These are phyloP conservation scores for Chromera velia DNA, from an alignment of 73 alveolate genomes.

Conservation along the genomic window DNA sequence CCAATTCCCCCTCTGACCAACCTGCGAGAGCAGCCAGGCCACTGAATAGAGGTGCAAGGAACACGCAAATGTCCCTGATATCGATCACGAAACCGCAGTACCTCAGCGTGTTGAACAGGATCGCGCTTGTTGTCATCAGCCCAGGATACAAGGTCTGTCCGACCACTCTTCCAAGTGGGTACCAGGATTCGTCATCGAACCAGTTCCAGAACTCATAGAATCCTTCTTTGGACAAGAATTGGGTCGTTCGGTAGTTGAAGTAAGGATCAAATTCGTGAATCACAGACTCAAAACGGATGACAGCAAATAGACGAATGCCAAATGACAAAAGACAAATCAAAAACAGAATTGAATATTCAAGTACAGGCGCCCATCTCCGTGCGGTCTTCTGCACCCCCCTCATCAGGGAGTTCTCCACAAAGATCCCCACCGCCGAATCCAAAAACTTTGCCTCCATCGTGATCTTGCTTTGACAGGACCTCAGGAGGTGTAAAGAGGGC, in stretches of 20 bases:
- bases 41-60: constrained; percentile 93
- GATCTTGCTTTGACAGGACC: too few species aligned
- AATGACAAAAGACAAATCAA: constrained; percentile 74
- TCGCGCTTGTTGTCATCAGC: constrained; percentile 87
- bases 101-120: constrained; percentile 78
- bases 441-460: too few species aligned
- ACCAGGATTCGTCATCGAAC: constrained; percentile 97
- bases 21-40: constrained; percentile 90
- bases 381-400: neutral
- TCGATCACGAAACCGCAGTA: constrained; percentile 86
- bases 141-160: constrained; percentile 99
- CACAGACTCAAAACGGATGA: constrained; percentile 85
- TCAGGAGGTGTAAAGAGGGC: too few species aligned
- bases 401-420: too few species aligned
- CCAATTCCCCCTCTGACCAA: too few species aligned
- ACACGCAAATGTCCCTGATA: constrained; percentile 93
- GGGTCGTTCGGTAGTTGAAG: constrained; percentile 92
- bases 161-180: constrained; percentile 94
- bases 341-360: constrained; percentile 69
- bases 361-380: constrained; percentile 67
- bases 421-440: too few species aligned
- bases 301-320: constrained; percentile 88
- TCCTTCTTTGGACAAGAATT: constrained; percentile 84
- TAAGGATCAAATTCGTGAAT: constrained; percentile 99
- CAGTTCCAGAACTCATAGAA: constrained; percentile 95